Evolutionary conservation across 164 flowering plant genomes (phyloP), one percentile per base, ranked within the genome.

Genomic region (Liquidambar formosana): DNA sequence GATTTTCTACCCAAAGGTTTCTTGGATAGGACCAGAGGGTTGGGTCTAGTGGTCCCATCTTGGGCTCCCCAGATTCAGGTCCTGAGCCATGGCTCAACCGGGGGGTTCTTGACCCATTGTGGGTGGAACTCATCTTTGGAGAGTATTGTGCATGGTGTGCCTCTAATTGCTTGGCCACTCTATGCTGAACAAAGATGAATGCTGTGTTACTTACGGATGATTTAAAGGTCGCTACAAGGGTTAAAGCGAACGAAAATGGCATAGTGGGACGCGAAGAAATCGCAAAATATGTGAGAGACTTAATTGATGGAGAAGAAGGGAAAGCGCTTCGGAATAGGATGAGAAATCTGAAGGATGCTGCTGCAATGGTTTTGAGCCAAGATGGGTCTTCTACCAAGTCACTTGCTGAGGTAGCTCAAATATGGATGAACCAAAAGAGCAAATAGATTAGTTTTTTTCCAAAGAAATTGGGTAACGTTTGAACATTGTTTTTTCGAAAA

Each of bases 111-210:
- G n/a, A n/a, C n/a, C n/a, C n/a, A n/a, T n/a, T 13, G 82, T 38
- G 82, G 79, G 6, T 79, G 82, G 82, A 79, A 76, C 38, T 79
- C 79, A 9, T 63, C 21, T 11, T 53, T 79, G 25, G 82, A 76
- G 64, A 64, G 75, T 46, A 56, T 79, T 1, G 77, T 67, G 0
- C n/a, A 76, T 43, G 77, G 82, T 1, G 72, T 75, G 46, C 79
- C 77, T 0, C 16, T 79, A 19, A 76, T 79, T 21, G 76, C 82
- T 0, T 79, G 82, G 82, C 82, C 80, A 0, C 77, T 79, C n/a
- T 79, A 22, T 44, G 78, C 74, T 1, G 80, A 80, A 65, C 83
- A 80, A 28, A 15, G 57, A 58, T 66, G 70, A 80, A 77, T 12
- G 70, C 80, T 0, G 68, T 66, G 16, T 4, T 72, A 0, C 16